Conservation (phyloP, 306 rosid species). For the Cucurbita pepo region DNA sequence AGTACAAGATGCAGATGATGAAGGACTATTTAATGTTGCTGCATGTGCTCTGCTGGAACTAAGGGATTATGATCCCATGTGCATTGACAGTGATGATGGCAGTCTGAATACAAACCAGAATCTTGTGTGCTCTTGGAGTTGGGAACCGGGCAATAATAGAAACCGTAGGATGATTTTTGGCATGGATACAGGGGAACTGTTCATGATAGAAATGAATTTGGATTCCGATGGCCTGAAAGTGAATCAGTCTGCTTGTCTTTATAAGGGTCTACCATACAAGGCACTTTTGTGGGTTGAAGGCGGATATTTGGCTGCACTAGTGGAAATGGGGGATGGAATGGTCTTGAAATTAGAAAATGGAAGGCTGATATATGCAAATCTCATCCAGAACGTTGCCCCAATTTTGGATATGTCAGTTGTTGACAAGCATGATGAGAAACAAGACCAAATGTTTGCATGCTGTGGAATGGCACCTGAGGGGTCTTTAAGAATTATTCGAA, state of each 20-base stretch:
- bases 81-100: constrained; percentile 58
- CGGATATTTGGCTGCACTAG: constrained; percentile 68
- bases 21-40: constrained; percentile 64
- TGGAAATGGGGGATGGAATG: constrained; percentile 93
- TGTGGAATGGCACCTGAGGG: constrained; percentile 93
- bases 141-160: constrained; percentile 57
- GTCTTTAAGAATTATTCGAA: constrained; percentile 72
- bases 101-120: constrained; percentile 34
- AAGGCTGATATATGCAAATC: constrained; percentile 41
- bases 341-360: constrained; percentile 65
- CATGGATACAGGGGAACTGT: constrained; percentile 70
- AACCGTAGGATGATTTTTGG: constrained; percentile 60
- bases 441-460: constrained; percentile 85
- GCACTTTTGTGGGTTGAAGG: constrained; percentile 79
- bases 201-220: constrained; percentile 52
- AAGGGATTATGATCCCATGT: constrained; percentile 87
- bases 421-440: constrained; percentile 76
- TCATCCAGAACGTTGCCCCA: constrained; percentile 81
- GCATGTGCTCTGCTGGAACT: constrained; percentile 85
- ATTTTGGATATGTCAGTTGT: constrained; percentile 72
- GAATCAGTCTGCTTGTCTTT: constrained; percentile 67
- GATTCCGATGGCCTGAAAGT: constrained; percentile 48
- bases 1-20: constrained; percentile 77
- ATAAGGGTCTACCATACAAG: constrained; percentile 65
- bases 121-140: constrained; percentile 76